phyloP scores from a whole-genome alignment of 257 asterid genomes.

The Linderniella brevidens region DNA sequence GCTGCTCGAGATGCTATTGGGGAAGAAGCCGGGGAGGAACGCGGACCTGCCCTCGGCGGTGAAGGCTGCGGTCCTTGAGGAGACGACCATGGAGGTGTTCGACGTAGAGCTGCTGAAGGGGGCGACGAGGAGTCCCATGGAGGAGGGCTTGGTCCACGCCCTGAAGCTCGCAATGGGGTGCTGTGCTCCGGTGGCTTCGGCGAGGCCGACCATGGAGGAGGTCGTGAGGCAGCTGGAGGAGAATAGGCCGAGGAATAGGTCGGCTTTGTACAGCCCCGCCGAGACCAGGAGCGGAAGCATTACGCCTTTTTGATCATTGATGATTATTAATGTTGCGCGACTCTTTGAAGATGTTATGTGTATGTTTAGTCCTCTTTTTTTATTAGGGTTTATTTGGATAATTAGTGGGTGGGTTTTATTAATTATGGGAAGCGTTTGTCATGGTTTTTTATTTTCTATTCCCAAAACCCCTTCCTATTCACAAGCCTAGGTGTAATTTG shows the following conservation, averaged over 20 bases:
- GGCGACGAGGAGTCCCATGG: slow-evolving; percentile 79
- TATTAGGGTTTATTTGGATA: no score
- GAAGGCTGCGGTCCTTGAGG: slow-evolving; percentile 93
- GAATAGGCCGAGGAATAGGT: slow-evolving; percentile 87
- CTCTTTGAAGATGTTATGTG: no score
- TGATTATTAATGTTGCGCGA: no score
- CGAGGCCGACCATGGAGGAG: slow-evolving; percentile 88
- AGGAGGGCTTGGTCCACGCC: slow-evolving; percentile 89
- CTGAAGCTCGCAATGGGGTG: slow-evolving; percentile 98
- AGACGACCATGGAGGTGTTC: slow-evolving; percentile 91
- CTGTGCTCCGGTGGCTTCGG: slow-evolving; percentile 80
- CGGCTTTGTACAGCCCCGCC: slow-evolving; percentile 89
- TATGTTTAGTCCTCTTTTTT: no score
- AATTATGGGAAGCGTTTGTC: no score
- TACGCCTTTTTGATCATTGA: slow-evolving; percentile 57
- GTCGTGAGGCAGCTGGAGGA: slow-evolving; percentile 92
- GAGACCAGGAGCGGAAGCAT: slow-evolving; percentile 95
- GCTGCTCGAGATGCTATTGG: slow-evolving; percentile 68
- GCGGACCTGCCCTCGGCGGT: slow-evolving; percentile 78
- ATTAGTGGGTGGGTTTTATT: no score
- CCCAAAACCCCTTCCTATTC: no score
- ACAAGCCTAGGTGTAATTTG: no score
- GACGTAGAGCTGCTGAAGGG: slow-evolving; percentile 76
- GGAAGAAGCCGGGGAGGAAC: slow-evolving; percentile 52
- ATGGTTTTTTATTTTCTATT: no score